These are phyloP conservation scores for Fusarium gaditjirri DNA, from an alignment of 2,329 filamentous ascomycete species.

Conservation along the genomic window DNA sequence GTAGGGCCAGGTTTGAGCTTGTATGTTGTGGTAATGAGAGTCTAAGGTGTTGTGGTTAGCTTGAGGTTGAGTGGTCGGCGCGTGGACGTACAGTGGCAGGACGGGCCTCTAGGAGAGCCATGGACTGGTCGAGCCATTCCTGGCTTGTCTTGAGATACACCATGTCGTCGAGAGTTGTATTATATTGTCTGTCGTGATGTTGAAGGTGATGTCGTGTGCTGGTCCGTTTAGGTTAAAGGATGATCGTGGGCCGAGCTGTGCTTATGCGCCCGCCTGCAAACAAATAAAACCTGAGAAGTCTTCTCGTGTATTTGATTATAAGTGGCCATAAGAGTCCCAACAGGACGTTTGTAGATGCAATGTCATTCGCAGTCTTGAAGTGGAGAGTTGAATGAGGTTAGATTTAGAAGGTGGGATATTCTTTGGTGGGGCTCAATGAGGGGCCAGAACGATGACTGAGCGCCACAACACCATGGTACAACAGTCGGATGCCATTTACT, in stretches of 20 bases:
- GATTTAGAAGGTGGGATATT: slow-evolving; percentile 31
- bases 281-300: background rate
- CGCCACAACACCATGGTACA: slow-evolving; percentile 23
- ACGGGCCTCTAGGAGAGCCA: slow-evolving; percentile 84
- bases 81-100: slow-evolving; percentile 76
- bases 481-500: background rate
- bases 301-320: background rate
- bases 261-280: background rate
- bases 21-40: slow-evolving; percentile 93
- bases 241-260: background rate
- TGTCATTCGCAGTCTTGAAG: slow-evolving; percentile 19
- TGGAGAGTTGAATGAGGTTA: slow-evolving; percentile 32
- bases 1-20: slow-evolving; percentile 65
- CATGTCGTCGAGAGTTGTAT: slow-evolving; percentile 56
- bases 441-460: background rate
- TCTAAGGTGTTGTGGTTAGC: slow-evolving; percentile 62
- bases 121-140: slow-evolving; percentile 91
- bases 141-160: slow-evolving; percentile 84
- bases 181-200: background rate
- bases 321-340: background rate
- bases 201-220: slow-evolving; percentile 15
- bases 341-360: background rate
- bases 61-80: background rate
- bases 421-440: slow-evolving; percentile 32
- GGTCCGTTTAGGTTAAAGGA: background rate